Evolutionary conservation across 352 stramenopile genomes (phyloP).

Genomic region (Pythium angustatum): DNA sequence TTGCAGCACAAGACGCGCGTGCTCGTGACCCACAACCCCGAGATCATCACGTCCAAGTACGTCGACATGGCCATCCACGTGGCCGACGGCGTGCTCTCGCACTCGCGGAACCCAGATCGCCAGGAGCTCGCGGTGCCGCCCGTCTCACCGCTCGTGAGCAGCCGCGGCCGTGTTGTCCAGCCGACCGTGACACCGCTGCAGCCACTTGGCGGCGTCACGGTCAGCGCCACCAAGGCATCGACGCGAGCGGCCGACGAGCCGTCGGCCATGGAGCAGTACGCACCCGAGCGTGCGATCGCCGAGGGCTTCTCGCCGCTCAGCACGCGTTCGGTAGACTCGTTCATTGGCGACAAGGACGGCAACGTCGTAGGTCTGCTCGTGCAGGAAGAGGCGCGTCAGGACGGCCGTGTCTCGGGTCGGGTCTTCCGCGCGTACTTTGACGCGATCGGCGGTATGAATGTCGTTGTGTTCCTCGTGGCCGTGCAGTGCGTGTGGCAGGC

Average conservation of each 20-base stretch:
- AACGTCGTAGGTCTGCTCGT: conserved; percentile 26
- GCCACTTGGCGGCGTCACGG: not conserved
- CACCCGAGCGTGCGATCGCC: conserved; percentile 27
- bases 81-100: conserved; percentile 45
- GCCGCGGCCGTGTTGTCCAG: conserved; percentile 13
- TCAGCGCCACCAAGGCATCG: not conserved
- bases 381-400: conserved; percentile 35
- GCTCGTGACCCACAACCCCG: conserved; percentile 65
- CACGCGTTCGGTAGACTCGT: conserved; percentile 34
- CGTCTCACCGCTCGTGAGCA: conserved; percentile 41
- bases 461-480: conserved; percentile 45
- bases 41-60: conserved; percentile 66
- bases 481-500: conserved; percentile 84
- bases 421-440: conserved; percentile 55
- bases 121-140: conserved; percentile 33
- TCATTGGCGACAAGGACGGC: conserved; percentile 33
- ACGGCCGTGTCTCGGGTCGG: conserved; percentile 36
- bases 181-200: conserved; percentile 6
- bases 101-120: conserved; percentile 46
- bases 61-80: conserved; percentile 60
- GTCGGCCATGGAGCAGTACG: conserved; percentile 33
- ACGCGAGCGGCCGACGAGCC: not conserved
- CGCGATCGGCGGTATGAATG: conserved; percentile 44
- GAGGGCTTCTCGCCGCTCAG: conserved; percentile 43
- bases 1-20: conserved; percentile 69